These are phyloP conservation scores for Talinum fruticosum DNA, from an alignment of 148 eudicot species.

Conservation along the genomic window DNA sequence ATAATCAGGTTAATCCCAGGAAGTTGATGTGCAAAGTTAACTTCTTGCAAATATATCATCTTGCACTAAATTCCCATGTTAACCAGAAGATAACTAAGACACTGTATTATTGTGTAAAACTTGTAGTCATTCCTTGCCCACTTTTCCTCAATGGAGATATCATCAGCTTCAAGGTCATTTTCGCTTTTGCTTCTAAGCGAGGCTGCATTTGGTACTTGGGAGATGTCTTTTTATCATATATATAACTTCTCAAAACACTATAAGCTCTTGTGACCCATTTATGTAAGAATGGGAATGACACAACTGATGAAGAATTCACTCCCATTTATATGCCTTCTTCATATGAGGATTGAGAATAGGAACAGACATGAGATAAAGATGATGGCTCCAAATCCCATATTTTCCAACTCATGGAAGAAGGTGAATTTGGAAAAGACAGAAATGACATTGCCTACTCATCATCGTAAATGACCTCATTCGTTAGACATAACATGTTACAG, in stretches of 20 bases:
- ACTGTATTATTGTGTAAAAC: neutral
- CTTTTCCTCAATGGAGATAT: neutral
- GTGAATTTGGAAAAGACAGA: neutral
- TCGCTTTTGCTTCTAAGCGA: neutral
- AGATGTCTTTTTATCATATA: too few relatives aligned
- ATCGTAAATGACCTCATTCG: too few relatives aligned
- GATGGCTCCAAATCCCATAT: neutral
- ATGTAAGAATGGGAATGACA: neutral
- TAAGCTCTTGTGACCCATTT: neutral
- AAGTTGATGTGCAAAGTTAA: too few relatives aligned
- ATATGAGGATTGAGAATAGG: neutral
- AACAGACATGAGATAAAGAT: neutral
- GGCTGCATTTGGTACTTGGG: neutral
- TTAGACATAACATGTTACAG: too few relatives aligned
- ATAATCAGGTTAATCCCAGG: too few relatives aligned
- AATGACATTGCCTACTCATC: neutral
- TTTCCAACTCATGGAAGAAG: neutral
- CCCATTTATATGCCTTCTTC: neutral
- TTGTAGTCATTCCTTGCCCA: neutral
- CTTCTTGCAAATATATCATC: neutral
- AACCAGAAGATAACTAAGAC: neutral
- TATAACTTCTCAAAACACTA: neutral
- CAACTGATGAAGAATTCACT: neutral
- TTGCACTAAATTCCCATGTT: neutral
- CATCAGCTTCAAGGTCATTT: neutral